These are phyloP conservation scores for Cladosporium sphaerospermum DNA, from an alignment of 2,329 filamentous ascomycete species.

Conservation along the genomic window DNA sequence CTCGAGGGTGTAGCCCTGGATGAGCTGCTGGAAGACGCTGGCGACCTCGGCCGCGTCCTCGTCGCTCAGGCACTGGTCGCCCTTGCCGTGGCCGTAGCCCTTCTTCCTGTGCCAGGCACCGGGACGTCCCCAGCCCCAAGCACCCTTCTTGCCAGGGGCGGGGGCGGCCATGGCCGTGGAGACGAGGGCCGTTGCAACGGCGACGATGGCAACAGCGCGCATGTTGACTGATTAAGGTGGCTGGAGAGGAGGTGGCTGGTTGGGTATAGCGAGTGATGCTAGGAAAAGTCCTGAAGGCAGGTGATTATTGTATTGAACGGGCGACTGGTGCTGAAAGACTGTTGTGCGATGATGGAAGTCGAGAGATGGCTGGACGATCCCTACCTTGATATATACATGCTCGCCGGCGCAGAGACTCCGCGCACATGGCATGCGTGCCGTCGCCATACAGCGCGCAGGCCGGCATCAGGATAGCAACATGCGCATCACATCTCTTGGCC, in stretches of 20 bases:
- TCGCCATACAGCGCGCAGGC: neutral
- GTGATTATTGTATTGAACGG: neutral
- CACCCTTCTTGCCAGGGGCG: constrained; percentile 12
- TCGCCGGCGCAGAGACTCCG: neutral
- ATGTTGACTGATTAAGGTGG: constrained; percentile 13
- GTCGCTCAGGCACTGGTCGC: constrained; percentile 19
- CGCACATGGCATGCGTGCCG: constrained; percentile 1
- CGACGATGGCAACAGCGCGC: constrained; percentile 18
- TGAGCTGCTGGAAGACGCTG: constrained; percentile 26
- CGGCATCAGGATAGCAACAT: neutral
- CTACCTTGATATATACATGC: constrained; percentile 9
- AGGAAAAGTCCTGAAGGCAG: neutral
- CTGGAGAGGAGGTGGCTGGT: neutral
- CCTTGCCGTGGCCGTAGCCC: constrained; percentile 12
- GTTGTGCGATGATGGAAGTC: constrained; percentile 6
- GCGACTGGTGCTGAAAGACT: neutral
- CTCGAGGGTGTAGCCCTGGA: constrained; percentile 26
- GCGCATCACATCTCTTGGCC: constrained; percentile 6
- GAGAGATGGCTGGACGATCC: constrained; percentile 3
- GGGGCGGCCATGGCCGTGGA: constrained; percentile 11
- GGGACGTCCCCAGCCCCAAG: constrained; percentile 16
- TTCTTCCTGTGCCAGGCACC: constrained; percentile 13
- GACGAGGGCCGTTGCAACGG: constrained; percentile 17
- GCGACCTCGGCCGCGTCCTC: constrained; percentile 21
- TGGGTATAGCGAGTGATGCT: constrained; percentile 5